Evolutionary conservation across 805 yeast genomes (phyloP).

Genomic region (Candida glaebosa): DNA sequence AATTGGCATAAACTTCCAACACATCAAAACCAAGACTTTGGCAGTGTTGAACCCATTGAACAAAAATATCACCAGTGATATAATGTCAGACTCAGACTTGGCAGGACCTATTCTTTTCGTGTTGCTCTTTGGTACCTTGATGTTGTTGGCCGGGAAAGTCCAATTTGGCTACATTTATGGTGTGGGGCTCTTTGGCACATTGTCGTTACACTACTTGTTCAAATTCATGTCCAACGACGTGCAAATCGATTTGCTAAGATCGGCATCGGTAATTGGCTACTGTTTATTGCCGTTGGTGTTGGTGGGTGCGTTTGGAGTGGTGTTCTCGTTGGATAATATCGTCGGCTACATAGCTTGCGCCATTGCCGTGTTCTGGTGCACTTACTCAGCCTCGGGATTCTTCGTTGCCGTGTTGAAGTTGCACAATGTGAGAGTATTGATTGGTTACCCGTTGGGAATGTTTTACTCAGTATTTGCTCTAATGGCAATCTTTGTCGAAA

Average conservation of each 20-base stretch:
- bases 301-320: constrained; percentile 67
- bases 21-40: constrained; percentile 77
- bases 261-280: constrained; percentile 92
- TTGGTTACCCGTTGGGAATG: constrained; percentile 89
- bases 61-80: constrained; percentile 59
- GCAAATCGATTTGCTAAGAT: constrained; percentile 57
- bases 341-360: constrained; percentile 69
- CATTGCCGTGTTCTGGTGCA: constrained; percentile 81
- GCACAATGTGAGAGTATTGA: constrained; percentile 79
- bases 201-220: constrained; percentile 78
- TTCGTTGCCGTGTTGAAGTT: constrained; percentile 81
- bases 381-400: constrained; percentile 89
- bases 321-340: constrained; percentile 63
- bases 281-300: constrained; percentile 87
- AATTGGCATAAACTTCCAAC: constrained; percentile 86
- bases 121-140: constrained; percentile 76
- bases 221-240: constrained; percentile 76
- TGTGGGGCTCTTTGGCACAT: constrained; percentile 86
- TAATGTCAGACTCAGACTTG: constrained; percentile 81
- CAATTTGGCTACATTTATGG: constrained; percentile 98
- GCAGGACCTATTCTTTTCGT: constrained; percentile 95
- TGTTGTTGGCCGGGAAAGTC: constrained; percentile 85
- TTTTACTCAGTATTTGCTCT: constrained; percentile 93
- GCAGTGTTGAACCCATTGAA: constrained; percentile 82
- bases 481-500: constrained; percentile 82